Conservation (phyloP, 306 rosid species). For the Pyrus communis region DNA sequence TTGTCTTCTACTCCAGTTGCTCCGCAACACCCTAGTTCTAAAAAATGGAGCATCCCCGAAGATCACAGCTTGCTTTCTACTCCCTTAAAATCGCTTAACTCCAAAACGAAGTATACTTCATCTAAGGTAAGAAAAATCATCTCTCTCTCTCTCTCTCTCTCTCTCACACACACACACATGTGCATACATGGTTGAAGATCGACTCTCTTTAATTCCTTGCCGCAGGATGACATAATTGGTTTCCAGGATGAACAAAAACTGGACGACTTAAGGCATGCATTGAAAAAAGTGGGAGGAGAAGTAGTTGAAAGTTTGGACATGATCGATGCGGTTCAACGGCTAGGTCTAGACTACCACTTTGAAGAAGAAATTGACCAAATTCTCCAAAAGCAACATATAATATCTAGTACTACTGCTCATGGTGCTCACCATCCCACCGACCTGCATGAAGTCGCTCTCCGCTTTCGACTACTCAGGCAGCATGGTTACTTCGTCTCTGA, state of each 20-base stretch:
- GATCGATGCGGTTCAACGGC: slow-evolving; percentile 29
- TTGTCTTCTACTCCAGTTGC: too few species aligned
- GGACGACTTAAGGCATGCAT: not conserved
- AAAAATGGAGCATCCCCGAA: not conserved
- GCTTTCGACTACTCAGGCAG: slow-evolving; percentile 40
- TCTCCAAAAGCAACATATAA: slow-evolving; percentile 7
- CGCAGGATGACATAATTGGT: not conserved
- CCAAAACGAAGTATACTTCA: not conserved
- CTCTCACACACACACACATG: not conserved
- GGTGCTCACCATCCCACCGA: not conserved
- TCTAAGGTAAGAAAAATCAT: not conserved
- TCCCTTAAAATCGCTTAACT: not conserved
- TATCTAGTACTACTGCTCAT: not conserved
- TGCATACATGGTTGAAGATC: not conserved
- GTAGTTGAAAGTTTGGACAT: slow-evolving; percentile 18
- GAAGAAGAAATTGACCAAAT: slow-evolving; percentile 14
- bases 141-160: not conserved
- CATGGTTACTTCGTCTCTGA: slow-evolving; percentile 23
- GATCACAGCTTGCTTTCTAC: not conserved
- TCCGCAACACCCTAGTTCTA: not conserved
- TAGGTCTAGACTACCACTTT: slow-evolving; percentile 19
- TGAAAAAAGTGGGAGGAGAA: slow-evolving; percentile 6
- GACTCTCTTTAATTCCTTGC: not conserved
- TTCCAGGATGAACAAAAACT: not conserved
- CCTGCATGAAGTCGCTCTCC: slow-evolving; percentile 28